Conservation (phyloP, 2,329 filamentous ascomycete genomes). For the Dothideomycetidae sp. region DNA sequence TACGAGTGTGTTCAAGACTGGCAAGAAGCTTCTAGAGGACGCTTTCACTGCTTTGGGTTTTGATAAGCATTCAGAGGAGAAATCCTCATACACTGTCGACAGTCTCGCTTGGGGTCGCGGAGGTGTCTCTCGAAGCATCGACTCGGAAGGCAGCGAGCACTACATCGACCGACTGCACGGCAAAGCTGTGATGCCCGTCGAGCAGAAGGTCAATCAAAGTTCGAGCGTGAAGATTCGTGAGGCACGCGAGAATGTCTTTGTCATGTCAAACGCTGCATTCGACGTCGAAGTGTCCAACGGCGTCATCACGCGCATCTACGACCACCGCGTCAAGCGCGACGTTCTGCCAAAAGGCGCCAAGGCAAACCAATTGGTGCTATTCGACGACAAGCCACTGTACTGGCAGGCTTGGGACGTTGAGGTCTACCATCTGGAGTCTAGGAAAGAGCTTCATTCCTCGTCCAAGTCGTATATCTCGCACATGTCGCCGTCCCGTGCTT, state of each 20-base stretch:
- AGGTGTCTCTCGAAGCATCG: conserved; percentile 19
- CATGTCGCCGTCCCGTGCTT: conserved; percentile 58
- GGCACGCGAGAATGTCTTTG: conserved; percentile 48
- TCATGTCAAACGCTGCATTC: conserved; percentile 66
- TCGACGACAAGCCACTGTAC: conserved; percentile 92
- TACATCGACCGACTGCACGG: conserved; percentile 29
- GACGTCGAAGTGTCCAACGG: conserved; percentile 59
- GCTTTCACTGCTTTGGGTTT: conserved; percentile 56
- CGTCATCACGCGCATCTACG: conserved; percentile 70
- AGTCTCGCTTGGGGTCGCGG: conserved; percentile 64
- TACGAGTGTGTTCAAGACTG: conserved; percentile 64
- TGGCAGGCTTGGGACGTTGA: conserved; percentile 99
- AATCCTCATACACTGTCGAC: conserved; percentile 54
- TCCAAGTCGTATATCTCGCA: conserved; percentile 58
- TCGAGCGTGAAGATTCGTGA: conserved; percentile 35
- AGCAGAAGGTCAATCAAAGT: conserved; percentile 13
- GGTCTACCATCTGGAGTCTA: conserved; percentile 82
- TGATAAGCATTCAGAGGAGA: conserved; percentile 30
- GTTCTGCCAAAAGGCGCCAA: conserved; percentile 58
- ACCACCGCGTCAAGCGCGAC: conserved; percentile 59
- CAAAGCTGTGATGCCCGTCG: conserved; percentile 26
- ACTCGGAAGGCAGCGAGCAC: conserved; percentile 2
- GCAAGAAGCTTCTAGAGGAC: conserved; percentile 55
- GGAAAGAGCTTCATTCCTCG: conserved; percentile 53
- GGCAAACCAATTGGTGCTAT: conserved; percentile 84